Evolutionary conservation across 2,329 filamentous ascomycete genomes (phyloP).

Genomic region (Septoria petroselini): DNA sequence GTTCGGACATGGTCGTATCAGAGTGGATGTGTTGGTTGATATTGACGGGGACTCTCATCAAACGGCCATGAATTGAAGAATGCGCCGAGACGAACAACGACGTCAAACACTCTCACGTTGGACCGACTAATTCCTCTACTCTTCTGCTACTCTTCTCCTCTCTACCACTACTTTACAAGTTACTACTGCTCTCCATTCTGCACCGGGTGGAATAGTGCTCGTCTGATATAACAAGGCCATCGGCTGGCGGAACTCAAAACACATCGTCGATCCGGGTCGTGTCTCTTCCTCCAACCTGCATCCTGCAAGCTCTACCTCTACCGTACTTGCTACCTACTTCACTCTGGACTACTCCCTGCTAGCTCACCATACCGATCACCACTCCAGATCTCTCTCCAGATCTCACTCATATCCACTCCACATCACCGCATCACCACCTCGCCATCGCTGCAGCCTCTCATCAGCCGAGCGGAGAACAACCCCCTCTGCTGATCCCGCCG

Average conservation of each 20-base stretch:
- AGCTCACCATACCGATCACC: constrained; percentile 4
- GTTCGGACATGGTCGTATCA: neutral
- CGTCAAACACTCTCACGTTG: too few relatives aligned
- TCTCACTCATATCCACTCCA: neutral
- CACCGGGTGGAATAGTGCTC: constrained; percentile 4
- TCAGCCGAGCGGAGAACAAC: constrained; percentile 3
- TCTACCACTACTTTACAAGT: too few relatives aligned
- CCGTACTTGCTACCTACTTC: too few relatives aligned
- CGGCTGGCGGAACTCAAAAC: constrained; percentile 6
- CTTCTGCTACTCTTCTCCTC: neutral
- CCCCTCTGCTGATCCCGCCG: constrained; percentile 19
- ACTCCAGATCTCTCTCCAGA: neutral
- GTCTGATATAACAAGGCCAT: constrained; percentile 4
- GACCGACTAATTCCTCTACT: neutral
- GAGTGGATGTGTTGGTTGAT: neutral
- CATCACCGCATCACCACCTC: constrained; percentile 3
- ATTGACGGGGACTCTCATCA: too few relatives aligned
- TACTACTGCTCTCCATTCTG: too few relatives aligned
- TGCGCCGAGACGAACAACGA: neutral
- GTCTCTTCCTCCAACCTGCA: constrained; percentile 1
- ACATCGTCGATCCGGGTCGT: constrained; percentile 5
- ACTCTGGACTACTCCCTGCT: constrained; percentile 10
- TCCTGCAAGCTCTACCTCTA: neutral
- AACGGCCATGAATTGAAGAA: neutral
- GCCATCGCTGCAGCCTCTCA: neutral